phyloP scores from a whole-genome alignment of 805 yeast species.

The Debaryomyces castellii region DNA sequence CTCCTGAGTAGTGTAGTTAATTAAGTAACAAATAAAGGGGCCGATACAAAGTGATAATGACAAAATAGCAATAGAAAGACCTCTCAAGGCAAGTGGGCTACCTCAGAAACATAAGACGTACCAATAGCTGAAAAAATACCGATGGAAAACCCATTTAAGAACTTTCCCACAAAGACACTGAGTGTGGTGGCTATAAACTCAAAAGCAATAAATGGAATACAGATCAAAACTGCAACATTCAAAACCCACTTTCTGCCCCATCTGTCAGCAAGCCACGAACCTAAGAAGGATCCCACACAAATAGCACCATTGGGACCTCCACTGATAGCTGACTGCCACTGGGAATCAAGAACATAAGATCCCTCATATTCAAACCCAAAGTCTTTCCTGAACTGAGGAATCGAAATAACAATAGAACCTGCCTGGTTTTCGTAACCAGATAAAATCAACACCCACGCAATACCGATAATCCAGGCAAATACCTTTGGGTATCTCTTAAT shows the following conservation, averaged over 20 bases:
- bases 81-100: slow-evolving; percentile 8
- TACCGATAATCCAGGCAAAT: not conserved
- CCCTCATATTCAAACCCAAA: slow-evolving; percentile 1
- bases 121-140: slow-evolving; percentile 6
- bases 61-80: slow-evolving; percentile 5
- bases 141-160: slow-evolving; percentile 6
- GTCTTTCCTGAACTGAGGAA: slow-evolving; percentile 5
- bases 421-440: slow-evolving; percentile 4
- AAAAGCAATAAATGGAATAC: slow-evolving; percentile 5
- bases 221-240: not conserved
- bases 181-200: slow-evolving; percentile 7
- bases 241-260: slow-evolving; percentile 7
- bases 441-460: not conserved
- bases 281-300: slow-evolving; percentile 3
- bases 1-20: not conserved
- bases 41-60: slow-evolving; percentile 8
- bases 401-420: slow-evolving; percentile 5
- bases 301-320: slow-evolving; percentile 5
- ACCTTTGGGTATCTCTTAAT: slow-evolving; percentile 1
- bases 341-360: not conserved
- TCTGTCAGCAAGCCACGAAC: slow-evolving; percentile 6
- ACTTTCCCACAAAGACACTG: slow-evolving; percentile 7
- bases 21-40: slow-evolving; percentile 10
- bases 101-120: slow-evolving; percentile 8
- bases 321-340: slow-evolving; percentile 7